phyloP scores from a whole-genome alignment of 2,329 filamentous ascomycete species.

The Colletotrichum shisoi region DNA sequence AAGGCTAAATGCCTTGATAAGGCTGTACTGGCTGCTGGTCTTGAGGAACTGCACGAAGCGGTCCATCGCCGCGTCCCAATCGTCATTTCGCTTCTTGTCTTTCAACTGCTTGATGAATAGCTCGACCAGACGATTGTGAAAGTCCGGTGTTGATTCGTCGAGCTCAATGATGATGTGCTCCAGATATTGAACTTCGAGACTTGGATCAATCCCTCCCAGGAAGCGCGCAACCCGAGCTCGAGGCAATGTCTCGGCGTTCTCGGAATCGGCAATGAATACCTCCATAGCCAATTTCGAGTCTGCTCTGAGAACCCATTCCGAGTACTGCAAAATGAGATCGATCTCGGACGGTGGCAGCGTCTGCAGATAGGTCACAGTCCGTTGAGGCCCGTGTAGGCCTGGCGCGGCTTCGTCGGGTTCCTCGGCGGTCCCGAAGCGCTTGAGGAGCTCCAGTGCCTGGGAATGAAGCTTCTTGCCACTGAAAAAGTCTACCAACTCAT shows the following conservation, averaged over 20 bases:
- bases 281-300: slow-evolving; percentile 85
- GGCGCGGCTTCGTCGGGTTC: slow-evolving; percentile 60
- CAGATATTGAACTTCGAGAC: slow-evolving; percentile 81
- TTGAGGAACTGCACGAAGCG: slow-evolving; percentile 78
- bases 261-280: slow-evolving; percentile 89
- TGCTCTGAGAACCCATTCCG: slow-evolving; percentile 81
- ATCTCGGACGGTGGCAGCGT: slow-evolving; percentile 85
- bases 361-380: slow-evolving; percentile 90
- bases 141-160: slow-evolving; percentile 81
- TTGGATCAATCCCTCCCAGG: slow-evolving; percentile 71
- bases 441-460: slow-evolving; percentile 82
- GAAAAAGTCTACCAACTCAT: slow-evolving; percentile 95
- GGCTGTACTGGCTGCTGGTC: slow-evolving; percentile 80
- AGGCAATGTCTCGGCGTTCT: slow-evolving; percentile 87
- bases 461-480: slow-evolving; percentile 93
- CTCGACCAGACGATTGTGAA: slow-evolving; percentile 84
- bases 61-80: slow-evolving; percentile 66
- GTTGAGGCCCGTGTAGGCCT: slow-evolving; percentile 76
- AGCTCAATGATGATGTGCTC: slow-evolving; percentile 91
- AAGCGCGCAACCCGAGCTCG: slow-evolving; percentile 78
- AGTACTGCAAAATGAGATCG: slow-evolving; percentile 89
- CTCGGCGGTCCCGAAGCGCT: slow-evolving; percentile 75
- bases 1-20: slow-evolving; percentile 76
- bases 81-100: slow-evolving; percentile 53
- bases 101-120: slow-evolving; percentile 68